phyloP scores from a whole-genome alignment of 306 rosid species.

The Abrus pulchellus region DNA sequence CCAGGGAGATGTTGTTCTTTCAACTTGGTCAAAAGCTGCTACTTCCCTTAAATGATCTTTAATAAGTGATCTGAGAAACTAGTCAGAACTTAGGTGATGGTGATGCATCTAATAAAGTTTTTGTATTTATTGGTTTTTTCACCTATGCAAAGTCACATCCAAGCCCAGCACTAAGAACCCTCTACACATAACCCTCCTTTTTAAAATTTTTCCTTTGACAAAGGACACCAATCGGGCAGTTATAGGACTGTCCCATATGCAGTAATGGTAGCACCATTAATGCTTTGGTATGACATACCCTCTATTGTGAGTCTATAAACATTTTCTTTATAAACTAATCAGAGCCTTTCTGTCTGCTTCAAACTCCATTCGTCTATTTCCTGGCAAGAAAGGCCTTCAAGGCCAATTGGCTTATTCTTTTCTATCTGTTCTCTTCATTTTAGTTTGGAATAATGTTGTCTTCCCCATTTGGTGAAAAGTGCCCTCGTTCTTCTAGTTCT shows the following conservation, averaged over 20 bases:
- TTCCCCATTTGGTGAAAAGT: constrained; percentile 62
- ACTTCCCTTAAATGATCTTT: constrained; percentile 47
- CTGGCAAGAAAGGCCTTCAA: constrained; percentile 56
- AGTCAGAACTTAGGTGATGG: constrained; percentile 49
- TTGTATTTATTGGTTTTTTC: constrained; percentile 54
- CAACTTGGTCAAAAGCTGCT: constrained; percentile 32
- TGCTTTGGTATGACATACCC: constrained; percentile 38
- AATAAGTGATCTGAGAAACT: constrained; percentile 45
- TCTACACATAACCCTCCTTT: constrained; percentile 38
- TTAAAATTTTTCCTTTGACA: constrained; percentile 12
- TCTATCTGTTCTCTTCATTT: constrained; percentile 49
- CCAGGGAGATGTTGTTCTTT: constrained; percentile 37
- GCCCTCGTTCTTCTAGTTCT: constrained; percentile 6
- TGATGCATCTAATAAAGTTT: constrained; percentile 42
- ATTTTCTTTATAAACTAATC: constrained; percentile 40
- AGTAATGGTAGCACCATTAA: constrained; percentile 49
- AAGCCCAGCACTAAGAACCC: constrained; percentile 31
- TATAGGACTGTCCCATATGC: constrained; percentile 48
- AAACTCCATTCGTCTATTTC: constrained; percentile 57
- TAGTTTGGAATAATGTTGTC: constrained; percentile 49
- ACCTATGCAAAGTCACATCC: constrained; percentile 69
- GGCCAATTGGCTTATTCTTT: constrained; percentile 72
- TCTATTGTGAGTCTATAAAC: background rate
- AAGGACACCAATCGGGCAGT: constrained; percentile 43
- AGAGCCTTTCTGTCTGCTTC: constrained; percentile 42